These are phyloP conservation scores for Saccharomyces hybrid DNA, from an alignment of 1,139 yeast species.

Conservation along the genomic window DNA sequence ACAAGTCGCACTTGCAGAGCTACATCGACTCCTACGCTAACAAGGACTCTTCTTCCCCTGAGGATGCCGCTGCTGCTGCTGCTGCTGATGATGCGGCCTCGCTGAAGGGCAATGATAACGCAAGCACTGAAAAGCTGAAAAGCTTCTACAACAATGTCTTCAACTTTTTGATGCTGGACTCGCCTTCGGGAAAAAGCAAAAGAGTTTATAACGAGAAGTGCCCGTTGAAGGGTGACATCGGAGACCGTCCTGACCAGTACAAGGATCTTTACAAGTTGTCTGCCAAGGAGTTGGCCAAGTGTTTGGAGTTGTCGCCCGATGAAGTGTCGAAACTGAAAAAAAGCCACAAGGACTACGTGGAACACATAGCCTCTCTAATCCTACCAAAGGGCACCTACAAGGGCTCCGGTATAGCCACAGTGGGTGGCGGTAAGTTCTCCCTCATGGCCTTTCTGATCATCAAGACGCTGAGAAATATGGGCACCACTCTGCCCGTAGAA, in stretches of 20 bases:
- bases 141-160: constrained; percentile 25
- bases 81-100: background rate
- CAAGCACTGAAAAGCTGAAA: constrained; percentile 11
- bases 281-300: constrained; percentile 17
- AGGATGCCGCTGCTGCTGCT: background rate
- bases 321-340: constrained; percentile 42
- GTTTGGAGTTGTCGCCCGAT: constrained; percentile 37
- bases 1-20: background rate
- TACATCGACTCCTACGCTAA: background rate
- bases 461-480: constrained; percentile 53
- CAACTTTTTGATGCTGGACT: constrained; percentile 16
- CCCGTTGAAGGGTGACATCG: constrained; percentile 21
- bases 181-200: constrained; percentile 20
- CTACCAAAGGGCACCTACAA: constrained; percentile 43
- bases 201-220: constrained; percentile 20
- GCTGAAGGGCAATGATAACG: constrained; percentile 2
- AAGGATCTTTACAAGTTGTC: constrained; percentile 22
- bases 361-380: constrained; percentile 39
- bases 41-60: background rate
- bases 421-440: constrained; percentile 74
- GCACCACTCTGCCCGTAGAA: constrained; percentile 66
- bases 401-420: constrained; percentile 74
- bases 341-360: constrained; percentile 49
- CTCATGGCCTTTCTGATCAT: constrained; percentile 65
- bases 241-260: constrained; percentile 20